Evolutionary conservation across 225 moss, liverwort and hornwort species (phyloP), one percentile per base, ranked within the genome.

Genomic region (Neckera pumila): DNA sequence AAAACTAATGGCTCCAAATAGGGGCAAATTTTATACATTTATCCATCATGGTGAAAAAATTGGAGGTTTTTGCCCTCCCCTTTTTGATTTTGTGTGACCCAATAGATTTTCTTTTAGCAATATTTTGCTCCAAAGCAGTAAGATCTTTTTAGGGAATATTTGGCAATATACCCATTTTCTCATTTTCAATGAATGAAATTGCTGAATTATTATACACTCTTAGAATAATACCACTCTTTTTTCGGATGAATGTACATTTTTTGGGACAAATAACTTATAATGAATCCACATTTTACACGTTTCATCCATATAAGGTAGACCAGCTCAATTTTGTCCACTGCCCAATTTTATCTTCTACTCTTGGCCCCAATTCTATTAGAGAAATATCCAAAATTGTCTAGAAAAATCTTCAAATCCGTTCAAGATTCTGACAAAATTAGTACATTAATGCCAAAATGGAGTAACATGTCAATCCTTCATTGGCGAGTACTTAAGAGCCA

Each of bases 21-120:
- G 8, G 25, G 0, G 5, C 40, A 70, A 14, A 4, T 36, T 14
- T 66, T 36, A 25, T 70, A 40, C 1, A 25, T 25, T 14, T 25
- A 14, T 1, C 3, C 1, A 1, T 40, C 25, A 70, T 25, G 4
- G 5, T 25, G 2, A 26, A 40, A 40, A 70, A 40, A 40, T 38
- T 7, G 14, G 8, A 42, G 15, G 3, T 43, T 43, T 72, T 16
- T 2, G 2, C 10, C 16, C 10, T 43, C 3, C 3, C 0, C 6
- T 27, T 42, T 27, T 43, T 26, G 25, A 25, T 70, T 40, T 1
- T 38, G 4, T 40, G 8, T 70, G 12, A 23, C 1, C 4, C 22
- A 69, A 38, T n/a, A n/a, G n/a, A n/a, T n/a, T n/a, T 1, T 4
- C 9, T 7, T 7, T 12, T 2, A 14, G 7, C 38, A 69, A 38